Evolutionary conservation across 23 red algal species (phyloP), one percentile per base, ranked within the genome.

Genomic region (Gracilaria caudata): DNA sequence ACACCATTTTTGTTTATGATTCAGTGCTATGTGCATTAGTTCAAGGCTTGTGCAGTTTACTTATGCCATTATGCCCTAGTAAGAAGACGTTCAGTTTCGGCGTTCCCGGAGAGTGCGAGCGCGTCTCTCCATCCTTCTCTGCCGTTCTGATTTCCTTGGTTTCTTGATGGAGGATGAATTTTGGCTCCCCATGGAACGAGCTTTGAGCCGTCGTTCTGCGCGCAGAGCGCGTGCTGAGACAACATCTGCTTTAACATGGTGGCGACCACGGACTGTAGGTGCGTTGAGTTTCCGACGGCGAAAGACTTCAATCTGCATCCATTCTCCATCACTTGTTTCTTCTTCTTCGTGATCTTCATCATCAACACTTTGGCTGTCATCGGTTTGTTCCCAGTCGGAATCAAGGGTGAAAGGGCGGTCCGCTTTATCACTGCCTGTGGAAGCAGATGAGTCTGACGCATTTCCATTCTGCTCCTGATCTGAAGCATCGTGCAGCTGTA

Each of bases 251-350:
- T 25, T 26, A 5, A 75, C 38, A 29, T 49, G 70, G 25, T 28
- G 70, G 0, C 70, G 70, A 8, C 70, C 70, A 38, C 70, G 33
- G 0, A 75, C 70, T 9, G 39, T 25, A 17, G 70, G 37, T 9
- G 37, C 43, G 43, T 9, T 29, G 11, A 1, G 4, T 10, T 75
- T 47, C 25, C 33, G 70, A 1, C 40, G 40, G 19, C 70, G 40
- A 19, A 75, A 47, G 1, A 47, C 19, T 13, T 75, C 21, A 17
- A 26, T 12, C 25, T 75, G 39, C 38, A 75, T 0, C 70, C 70
- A 75, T 25, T 75, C 70, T 2, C 24, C 70, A 47, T 75, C 70
- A 47, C 39, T 75, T 38, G 40, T 75, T 9, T 75, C 39, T 25
- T 45, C 20, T 7, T 33, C 43, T 3, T 38, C 19, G 70, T 75